phyloP scores from a whole-genome alignment of 1,284 basidiomycete species.

The Trichosporon sp. region DNA sequence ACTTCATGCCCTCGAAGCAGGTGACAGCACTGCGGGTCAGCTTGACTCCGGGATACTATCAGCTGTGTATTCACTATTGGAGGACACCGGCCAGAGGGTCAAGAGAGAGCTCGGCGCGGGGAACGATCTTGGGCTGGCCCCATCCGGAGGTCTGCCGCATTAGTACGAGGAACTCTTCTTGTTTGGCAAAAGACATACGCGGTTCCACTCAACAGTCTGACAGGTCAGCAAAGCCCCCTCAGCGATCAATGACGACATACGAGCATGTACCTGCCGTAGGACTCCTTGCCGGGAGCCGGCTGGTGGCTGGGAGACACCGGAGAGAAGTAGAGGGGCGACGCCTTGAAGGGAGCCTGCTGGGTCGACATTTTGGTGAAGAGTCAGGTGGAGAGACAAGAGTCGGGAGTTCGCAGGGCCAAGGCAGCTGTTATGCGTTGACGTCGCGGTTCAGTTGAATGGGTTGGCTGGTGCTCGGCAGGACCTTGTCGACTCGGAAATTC shows the following conservation, averaged over 20 bases:
- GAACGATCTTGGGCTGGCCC: conserved; percentile 51
- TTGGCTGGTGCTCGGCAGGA: conserved; percentile 1
- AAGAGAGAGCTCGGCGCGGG: conserved; percentile 43
- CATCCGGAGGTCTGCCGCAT: conserved; percentile 39
- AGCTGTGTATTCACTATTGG: conserved; percentile 43
- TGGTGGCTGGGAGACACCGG: conserved; percentile 45
- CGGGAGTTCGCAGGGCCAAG: not conserved
- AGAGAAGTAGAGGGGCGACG: conserved; percentile 48
- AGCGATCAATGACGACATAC: conserved; percentile 3
- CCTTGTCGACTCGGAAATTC: conserved; percentile 18
- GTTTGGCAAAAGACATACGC: conserved; percentile 24
- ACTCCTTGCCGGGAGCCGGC: conserved; percentile 29
- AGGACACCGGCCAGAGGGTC: conserved; percentile 52
- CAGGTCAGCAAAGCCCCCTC: not conserved
- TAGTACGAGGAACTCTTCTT: not conserved
- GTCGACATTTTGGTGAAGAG: conserved; percentile 20
- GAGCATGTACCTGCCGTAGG: conserved; percentile 45
- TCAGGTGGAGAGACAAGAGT: not conserved
- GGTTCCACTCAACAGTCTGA: conserved; percentile 36
- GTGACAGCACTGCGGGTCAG: conserved; percentile 42
- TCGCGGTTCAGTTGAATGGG: not conserved
- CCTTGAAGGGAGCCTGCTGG: conserved; percentile 35
- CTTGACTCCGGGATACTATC: not conserved
- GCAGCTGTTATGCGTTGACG: not conserved
- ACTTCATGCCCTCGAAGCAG: conserved; percentile 58